These are phyloP conservation scores for Raffaelea arxii DNA, from an alignment of 2,329 filamentous ascomycete species.

Conservation along the genomic window DNA sequence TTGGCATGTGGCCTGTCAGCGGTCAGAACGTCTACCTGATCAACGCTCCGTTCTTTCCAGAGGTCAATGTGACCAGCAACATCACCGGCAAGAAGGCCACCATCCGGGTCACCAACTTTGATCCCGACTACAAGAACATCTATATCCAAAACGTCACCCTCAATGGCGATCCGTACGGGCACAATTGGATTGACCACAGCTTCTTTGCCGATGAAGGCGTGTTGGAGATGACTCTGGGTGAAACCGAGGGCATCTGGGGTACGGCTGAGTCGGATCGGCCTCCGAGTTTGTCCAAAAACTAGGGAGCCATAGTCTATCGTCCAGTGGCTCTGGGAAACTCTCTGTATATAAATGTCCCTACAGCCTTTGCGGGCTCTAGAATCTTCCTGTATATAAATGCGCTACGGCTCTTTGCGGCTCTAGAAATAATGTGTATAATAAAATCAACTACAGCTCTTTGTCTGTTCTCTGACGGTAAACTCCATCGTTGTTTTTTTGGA, in stretches of 20 bases:
- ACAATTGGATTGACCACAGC: conserved; percentile 50
- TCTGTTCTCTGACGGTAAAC: too few relatives aligned
- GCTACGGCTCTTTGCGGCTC: too few relatives aligned
- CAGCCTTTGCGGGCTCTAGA: too few relatives aligned
- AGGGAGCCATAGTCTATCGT: too few relatives aligned
- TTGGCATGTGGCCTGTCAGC: conserved; percentile 46
- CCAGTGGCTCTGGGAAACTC: too few relatives aligned
- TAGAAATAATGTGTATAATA: too few relatives aligned
- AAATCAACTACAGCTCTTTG: too few relatives aligned
- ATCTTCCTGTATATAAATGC: too few relatives aligned
- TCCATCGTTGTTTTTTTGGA: too few relatives aligned
- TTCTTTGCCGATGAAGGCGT: conserved; percentile 48
- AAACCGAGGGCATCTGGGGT: conserved; percentile 44
- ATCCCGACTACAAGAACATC: conserved; percentile 22
- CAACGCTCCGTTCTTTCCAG: conserved; percentile 45
- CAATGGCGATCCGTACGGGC: conserved; percentile 42
- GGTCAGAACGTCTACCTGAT: conserved; percentile 51
- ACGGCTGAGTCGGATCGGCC: conserved; percentile 22
- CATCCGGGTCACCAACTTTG: conserved; percentile 47
- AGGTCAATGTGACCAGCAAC: conserved; percentile 34
- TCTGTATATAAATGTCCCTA: too few relatives aligned
- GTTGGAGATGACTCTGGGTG: conserved; percentile 43
- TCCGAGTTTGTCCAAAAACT: conserved; percentile 16
- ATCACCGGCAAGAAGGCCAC: conserved; percentile 40
- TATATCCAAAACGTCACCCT: conserved; percentile 30